These are phyloP conservation scores for Colletotrichum coccodes DNA, from an alignment of 2,329 filamentous ascomycete genomes.

Conservation along the genomic window DNA sequence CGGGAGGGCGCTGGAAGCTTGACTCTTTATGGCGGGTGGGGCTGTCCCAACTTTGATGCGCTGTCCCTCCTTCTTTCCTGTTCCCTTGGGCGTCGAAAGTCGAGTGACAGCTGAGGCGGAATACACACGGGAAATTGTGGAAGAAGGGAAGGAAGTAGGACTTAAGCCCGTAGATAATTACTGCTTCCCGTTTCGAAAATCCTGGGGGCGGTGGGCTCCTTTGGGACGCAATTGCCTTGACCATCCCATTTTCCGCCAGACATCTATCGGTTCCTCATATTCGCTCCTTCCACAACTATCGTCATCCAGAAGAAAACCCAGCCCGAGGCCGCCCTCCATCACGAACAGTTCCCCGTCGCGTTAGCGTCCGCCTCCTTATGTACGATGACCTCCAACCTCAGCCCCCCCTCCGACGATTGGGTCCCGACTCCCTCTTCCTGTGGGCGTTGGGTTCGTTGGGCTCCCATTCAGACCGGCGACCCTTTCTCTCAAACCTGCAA, in stretches of 20 bases:
- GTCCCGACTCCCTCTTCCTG: slow-evolving; percentile 1
- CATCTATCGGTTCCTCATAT: neutral
- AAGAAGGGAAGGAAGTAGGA: neutral
- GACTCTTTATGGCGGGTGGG: slow-evolving; percentile 10
- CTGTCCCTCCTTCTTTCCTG: slow-evolving; percentile 5
- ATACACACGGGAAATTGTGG: neutral
- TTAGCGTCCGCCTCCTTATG: slow-evolving; percentile 15
- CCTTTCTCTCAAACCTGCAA: slow-evolving; percentile 13
- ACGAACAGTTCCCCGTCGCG: slow-evolving; percentile 6
- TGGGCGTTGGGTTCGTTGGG: slow-evolving; percentile 30
- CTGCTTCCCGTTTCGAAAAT: neutral
- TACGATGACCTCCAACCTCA: slow-evolving; percentile 8
- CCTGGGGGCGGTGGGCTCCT: neutral
- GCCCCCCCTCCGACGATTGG: slow-evolving; percentile 20
- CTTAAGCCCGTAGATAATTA: neutral
- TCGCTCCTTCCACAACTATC: neutral
- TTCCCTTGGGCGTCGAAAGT: slow-evolving; percentile 10
- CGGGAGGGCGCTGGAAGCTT: slow-evolving; percentile 1
- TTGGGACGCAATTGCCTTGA: neutral
- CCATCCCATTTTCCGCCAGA: neutral
- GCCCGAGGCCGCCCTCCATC: slow-evolving; percentile 24
- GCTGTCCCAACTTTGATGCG: slow-evolving; percentile 15
- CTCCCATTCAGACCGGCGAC: slow-evolving; percentile 7
- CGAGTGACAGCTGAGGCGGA: neutral
- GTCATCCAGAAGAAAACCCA: neutral